Evolutionary conservation across 495 filamentous ascomycete genomes (phyloP).

Genomic region (Neurospora terricola): DNA sequence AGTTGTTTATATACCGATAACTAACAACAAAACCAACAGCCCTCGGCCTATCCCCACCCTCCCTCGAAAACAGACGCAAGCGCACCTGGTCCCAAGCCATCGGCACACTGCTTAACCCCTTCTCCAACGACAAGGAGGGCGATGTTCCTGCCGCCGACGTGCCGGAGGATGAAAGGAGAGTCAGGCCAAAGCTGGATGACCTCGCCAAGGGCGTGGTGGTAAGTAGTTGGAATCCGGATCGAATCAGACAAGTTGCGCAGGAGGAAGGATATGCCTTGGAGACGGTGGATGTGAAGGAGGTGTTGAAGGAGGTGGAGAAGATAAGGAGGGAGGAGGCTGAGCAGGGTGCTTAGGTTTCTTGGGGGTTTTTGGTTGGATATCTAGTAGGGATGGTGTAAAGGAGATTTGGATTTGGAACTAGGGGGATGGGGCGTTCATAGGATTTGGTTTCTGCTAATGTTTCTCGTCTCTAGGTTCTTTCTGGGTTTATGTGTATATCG

Average conservation of each 20-base stretch:
- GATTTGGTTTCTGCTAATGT: neutral
- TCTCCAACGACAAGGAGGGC: neutral
- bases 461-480: neutral
- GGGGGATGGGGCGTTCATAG: neutral
- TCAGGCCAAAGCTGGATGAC: neutral
- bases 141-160: neutral
- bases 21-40: neutral
- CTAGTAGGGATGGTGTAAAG: neutral
- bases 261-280: neutral
- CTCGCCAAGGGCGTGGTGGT: neutral
- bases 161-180: neutral
- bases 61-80: neutral
- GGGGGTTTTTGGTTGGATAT: too few relatives aligned
- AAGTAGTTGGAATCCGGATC: neutral
- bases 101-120: neutral
- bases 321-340: neutral
- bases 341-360: neutral
- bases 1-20: too few relatives aligned
- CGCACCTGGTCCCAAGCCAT: neutral
- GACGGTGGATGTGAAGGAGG: neutral
- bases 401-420: too few relatives aligned
- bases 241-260: neutral
- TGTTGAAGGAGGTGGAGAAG: neutral
- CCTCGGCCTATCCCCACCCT: neutral
- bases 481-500: neutral